Base-by-base conservation (phyloP, 1,284 basidiomycete species). In the Kalmanozyma brasiliensis region DNA sequence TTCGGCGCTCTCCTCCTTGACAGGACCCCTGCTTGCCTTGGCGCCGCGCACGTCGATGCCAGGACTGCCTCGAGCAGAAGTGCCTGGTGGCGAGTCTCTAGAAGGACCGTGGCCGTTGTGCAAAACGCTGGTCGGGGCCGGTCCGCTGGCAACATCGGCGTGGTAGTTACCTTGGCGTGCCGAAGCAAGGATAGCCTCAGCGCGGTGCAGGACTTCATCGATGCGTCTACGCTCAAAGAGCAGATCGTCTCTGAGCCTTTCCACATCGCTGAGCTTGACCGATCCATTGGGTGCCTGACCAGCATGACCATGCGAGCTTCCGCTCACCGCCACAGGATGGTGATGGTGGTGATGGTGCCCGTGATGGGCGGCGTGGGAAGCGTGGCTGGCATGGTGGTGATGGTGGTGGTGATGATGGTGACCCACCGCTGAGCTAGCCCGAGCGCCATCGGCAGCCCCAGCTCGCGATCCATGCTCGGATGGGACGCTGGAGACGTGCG, bases 201-300 rank as follows among this genome's bases (percentile, higher is more conserved):
- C 73, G n/a, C 71, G 72, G 20, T 60, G 45, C 30, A 80, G 38
- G 7, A 80, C 48, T 20, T 73, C 69, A 23, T 80, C 68, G 29
- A 80, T 58, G 5, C 76, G 64, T 17, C 51, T 53, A 37, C 70
- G 64, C 55, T 78, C 79, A 11, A 58, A n/a, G 17, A 77, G 41
- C 42, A 80, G 60, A 43, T 80, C 77, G 35, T 74, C 63, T 8
- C 73, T 62, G 29, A 77, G 52, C 20, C 64, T 66, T 46, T 79
- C 79, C 1, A 80, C 58, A 20, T 77, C 77, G n/a, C 61, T 43
- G 11, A 65, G 32, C 56, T 68, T 65, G 35, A 36, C 48, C 11
- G 36, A 32, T 2, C 55, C 62, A 14, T 26, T 29, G 8, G 49
- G 7, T 13, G 22, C 36, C 22, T 22, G 53, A 7, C 33, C 46